These are phyloP conservation scores for Hypoxylon sp. DNA, from an alignment of 2,329 filamentous ascomycete species.

Conservation along the genomic window DNA sequence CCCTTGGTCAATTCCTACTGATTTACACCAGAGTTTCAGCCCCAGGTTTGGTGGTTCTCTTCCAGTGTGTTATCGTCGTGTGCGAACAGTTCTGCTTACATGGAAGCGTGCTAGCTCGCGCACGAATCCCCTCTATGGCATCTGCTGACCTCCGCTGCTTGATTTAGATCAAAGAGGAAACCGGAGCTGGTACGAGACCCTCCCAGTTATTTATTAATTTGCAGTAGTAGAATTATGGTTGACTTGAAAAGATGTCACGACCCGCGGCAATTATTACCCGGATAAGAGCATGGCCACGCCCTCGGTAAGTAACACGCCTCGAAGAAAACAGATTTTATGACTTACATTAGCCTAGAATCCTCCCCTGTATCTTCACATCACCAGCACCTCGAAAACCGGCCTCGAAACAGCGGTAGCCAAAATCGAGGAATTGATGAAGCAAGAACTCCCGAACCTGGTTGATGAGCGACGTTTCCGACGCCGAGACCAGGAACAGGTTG, in stretches of 20 bases:
- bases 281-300: slow-evolving; percentile 98
- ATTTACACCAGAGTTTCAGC: slow-evolving; percentile 65
- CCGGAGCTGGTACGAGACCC: slow-evolving; percentile 96
- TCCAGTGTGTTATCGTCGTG: slow-evolving; percentile 60
- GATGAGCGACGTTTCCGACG: slow-evolving; percentile 94
- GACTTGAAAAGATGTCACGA: slow-evolving; percentile 94
- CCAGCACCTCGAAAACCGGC: slow-evolving; percentile 91
- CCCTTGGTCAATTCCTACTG: slow-evolving; percentile 76
- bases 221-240: slow-evolving; percentile 68
- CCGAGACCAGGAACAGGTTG: slow-evolving; percentile 83
- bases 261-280: slow-evolving; percentile 94
- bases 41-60: slow-evolving; percentile 55
- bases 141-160: slow-evolving; percentile 93
- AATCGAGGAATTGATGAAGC: slow-evolving; percentile 95
- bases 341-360: slow-evolving; percentile 75
- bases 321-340: not conserved
- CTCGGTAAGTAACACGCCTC: slow-evolving; percentile 72
- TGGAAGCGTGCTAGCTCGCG: slow-evolving; percentile 75
- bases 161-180: slow-evolving; percentile 99
- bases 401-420: slow-evolving; percentile 88
- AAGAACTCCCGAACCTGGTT: slow-evolving; percentile 94
- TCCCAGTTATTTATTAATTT: slow-evolving; percentile 63
- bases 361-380: slow-evolving; percentile 94
- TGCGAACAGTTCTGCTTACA: slow-evolving; percentile 79
- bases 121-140: slow-evolving; percentile 79